phyloP scores from a whole-genome alignment of 2,329 filamentous ascomycete genomes.

The Scorias spongiosa region DNA sequence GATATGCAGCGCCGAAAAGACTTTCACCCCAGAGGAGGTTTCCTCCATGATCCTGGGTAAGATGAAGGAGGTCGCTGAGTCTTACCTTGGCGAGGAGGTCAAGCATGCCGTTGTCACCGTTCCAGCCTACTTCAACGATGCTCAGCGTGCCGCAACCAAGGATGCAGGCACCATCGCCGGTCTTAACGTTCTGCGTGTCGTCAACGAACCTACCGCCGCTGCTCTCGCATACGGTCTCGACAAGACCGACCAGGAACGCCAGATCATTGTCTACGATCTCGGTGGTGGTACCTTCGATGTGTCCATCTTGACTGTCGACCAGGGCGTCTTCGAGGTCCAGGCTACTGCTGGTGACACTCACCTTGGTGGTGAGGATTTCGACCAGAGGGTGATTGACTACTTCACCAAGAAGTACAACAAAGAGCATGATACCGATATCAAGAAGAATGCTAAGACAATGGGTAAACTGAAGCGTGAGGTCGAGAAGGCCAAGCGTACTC shows the following conservation, averaged over 20 bases:
- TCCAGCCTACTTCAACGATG: constrained; percentile 96
- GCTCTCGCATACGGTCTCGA: constrained; percentile 90
- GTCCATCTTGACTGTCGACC: constrained; percentile 54
- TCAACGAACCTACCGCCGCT: constrained; percentile 92
- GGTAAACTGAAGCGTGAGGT: constrained; percentile 99
- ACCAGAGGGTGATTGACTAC: constrained; percentile 92
- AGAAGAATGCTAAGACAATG: constrained; percentile 94
- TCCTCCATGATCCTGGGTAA: constrained; percentile 69
- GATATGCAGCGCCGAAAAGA: constrained; percentile 36
- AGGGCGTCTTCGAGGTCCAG: constrained; percentile 87
- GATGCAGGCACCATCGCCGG: constrained; percentile 85
- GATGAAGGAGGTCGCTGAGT: constrained; percentile 74
- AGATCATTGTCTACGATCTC: constrained; percentile 87
- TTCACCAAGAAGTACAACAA: constrained; percentile 98
- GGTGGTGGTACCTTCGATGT: constrained; percentile 94
- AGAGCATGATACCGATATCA: constrained; percentile 84
- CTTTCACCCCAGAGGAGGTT: constrained; percentile 67
- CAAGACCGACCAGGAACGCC: constrained; percentile 68
- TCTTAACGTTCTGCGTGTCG: constrained; percentile 87
- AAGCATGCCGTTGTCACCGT: constrained; percentile 86
- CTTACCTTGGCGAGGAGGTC: constrained; percentile 67
- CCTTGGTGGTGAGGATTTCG: constrained; percentile 96
- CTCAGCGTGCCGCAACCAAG: constrained; percentile 93
- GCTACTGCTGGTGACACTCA: constrained; percentile 94
- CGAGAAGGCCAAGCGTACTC: constrained; percentile 97